These are phyloP conservation scores for Beauveria asiatica DNA, from an alignment of 2,329 filamentous ascomycete species.

Conservation along the genomic window DNA sequence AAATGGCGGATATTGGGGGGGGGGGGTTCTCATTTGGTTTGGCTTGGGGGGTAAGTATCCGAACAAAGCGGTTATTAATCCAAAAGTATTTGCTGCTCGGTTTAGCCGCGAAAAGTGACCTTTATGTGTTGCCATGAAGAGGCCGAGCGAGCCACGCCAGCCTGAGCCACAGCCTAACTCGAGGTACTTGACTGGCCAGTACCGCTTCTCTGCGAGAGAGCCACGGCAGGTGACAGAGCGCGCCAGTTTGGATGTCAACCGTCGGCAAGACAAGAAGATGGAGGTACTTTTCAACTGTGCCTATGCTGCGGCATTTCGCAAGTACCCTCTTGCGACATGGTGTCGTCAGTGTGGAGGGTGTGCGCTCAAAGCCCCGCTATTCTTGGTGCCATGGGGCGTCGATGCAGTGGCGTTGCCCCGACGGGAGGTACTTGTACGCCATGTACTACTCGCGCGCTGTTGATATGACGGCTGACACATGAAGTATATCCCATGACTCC, in stretches of 20 bases:
- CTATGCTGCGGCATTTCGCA: neutral
- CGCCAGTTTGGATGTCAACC: neutral
- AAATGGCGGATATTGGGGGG: neutral
- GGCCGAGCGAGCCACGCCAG: constrained; percentile 7
- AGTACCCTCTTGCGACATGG: constrained; percentile 6
- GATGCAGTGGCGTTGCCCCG: neutral
- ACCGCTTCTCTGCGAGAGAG: neutral
- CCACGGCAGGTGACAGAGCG: constrained; percentile 4
- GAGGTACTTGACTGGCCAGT: neutral
- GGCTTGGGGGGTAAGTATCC: neutral
- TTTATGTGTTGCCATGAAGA: neutral
- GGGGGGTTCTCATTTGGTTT: neutral
- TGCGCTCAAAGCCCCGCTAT: neutral
- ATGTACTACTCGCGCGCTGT: neutral
- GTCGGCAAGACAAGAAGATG: neutral
- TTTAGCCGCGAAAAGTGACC: neutral
- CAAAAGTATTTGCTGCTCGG: neutral
- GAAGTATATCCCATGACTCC: constrained; percentile 9
- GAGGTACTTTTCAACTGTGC: neutral
- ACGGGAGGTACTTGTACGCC: neutral
- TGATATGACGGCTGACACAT: constrained; percentile 1
- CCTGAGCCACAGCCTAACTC: constrained; percentile 3
- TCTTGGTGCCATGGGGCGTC: neutral
- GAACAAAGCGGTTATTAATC: neutral
- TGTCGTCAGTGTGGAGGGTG: constrained; percentile 11